Evolutionary conservation across 73 alveolate species (phyloP).

Genomic region (Blepharisma japonicum): DNA sequence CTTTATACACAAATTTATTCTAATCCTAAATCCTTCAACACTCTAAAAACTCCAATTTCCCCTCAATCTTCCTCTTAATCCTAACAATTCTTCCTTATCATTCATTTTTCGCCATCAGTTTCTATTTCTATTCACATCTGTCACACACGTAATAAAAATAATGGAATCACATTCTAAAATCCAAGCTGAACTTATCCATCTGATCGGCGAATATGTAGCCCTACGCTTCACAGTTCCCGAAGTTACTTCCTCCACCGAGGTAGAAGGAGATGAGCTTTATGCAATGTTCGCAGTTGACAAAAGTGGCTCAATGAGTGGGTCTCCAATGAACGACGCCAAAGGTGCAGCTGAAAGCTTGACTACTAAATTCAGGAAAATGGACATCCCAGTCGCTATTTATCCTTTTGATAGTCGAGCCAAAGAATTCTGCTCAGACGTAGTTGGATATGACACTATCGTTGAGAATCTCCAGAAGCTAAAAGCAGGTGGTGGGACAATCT

Average conservation of each 20-base stretch:
- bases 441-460: conserved; percentile 8
- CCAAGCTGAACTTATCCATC: conserved; percentile 23
- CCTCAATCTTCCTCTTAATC: too few relatives aligned
- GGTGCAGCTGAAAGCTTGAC: conserved; percentile 29
- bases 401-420: conserved; percentile 3
- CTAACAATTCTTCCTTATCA: too few relatives aligned
- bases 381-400: conserved; percentile 19
- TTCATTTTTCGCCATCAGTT: too few relatives aligned
- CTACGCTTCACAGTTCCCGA: conserved; percentile 12
- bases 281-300: conserved; percentile 29
- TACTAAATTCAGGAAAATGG: conserved; percentile 8
- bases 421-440: conserved; percentile 6
- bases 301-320: conserved; percentile 27
- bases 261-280: conserved; percentile 9
- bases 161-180: neutral
- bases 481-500: conserved; percentile 21
- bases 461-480: neutral
- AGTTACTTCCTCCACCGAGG: conserved; percentile 3
- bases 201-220: conserved; percentile 13
- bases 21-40: too few relatives aligned
- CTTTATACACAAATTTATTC: too few relatives aligned
- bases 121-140: too few relatives aligned
- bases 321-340: conserved; percentile 27
- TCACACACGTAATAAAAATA: too few relatives aligned
- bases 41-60: too few relatives aligned